Base-by-base conservation (phyloP, 2,329 filamentous ascomycete genomes). In the Phyllosticta citrichinensis region DNA sequence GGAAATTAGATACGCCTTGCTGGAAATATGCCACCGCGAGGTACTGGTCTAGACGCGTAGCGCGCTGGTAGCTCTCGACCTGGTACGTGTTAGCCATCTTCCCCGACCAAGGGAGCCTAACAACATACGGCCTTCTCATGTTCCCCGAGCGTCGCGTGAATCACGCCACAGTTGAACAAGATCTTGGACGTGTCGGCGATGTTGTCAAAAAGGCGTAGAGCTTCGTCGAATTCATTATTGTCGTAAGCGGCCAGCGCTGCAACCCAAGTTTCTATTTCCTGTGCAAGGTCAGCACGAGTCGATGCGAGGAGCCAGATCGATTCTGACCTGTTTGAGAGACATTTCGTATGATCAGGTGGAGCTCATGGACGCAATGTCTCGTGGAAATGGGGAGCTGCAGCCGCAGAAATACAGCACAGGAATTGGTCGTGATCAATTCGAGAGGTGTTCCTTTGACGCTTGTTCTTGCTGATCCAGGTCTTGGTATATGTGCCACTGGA, bases 241-340 rank as follows among this genome's bases (percentile, higher is more conserved):
- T 99, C 94, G 79, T 99, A 99, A 72, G 87, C 87, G 68, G 80
- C 86, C 60, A 99, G 85, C 75, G 94, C 94, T 73, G 87, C 81
- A 67, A 97, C 94, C 94, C 94, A 99, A 56, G 91, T 96, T 79
- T 97, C 93, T 76, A 99, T 99, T 88, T 99, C 94, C 92, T 96
- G 64, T 61, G 53, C 61, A 47, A 60, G 52, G 62, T 74, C 62
- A 74, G 70, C 63, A 64, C 65, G 66, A 66, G 66, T 30, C 63
- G 24, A 52, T 2, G 54, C 54, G 50, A 25, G 24, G 33, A 12
- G 10, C 33, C n/a, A 12, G 24, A 19, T 20, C 64, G 56, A 62
- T 68, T 57, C 64, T 60, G 67, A 73, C 74, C 72, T 79, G 77
- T 72, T 79, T 79, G 65, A 80, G 75, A 70, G 78, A 79, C 77